Base-by-base conservation (phyloP, 345 rosid species). In the Citrus medica region DNA sequence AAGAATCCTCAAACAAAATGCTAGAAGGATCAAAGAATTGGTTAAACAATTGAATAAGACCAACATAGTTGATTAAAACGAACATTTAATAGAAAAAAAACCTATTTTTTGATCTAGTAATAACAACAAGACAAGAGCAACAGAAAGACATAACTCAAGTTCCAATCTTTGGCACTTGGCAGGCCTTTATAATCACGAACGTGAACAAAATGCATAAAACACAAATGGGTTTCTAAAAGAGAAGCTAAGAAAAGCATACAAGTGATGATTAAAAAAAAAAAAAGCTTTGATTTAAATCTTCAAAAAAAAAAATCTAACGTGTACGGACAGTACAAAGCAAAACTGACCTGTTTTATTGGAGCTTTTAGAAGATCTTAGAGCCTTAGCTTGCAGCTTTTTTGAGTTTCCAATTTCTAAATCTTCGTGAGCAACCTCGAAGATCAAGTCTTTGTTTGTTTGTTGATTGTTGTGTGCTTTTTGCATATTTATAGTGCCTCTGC, bases 271-370 rank as follows among this genome's bases (percentile, higher is more conserved):
- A 37, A 38, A 66, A 48, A 30, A 76, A 53, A 12, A 17, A 76
- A 22, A 64, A 30, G 51, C 63, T 48, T 46, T 22, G 61, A 75
- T 75, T 4, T 24, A 46, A 38, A 7, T 9, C 1, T 3, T 9
- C 12, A 71, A 17, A 63, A 35, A 46, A 46, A 9, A 12, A 8
- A 38, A 1, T 9, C 3, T 55, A 3, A 24, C 37, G 13, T 42
- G 81, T 67, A 77, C 75, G 67, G 67, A 61, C 12, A 28, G 74
- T 76, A 67, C 64, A 9, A 75, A 58, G 64, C 48, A 24, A 24
- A 33, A 62, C 75, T 4, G 38, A 73, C 65, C 79, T 46, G 22
- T 37, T 13, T 24, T 73, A 13, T 22, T 51, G 82, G 60, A 82
- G 79, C 51, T 64, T 33, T 2, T 37, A n/a, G 22, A 69, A 59